Percentiles rank a stretch among this genome's conserved stretches.
These are phyloP conservation scores for Lobosporangium transversale DNA, from an alignment of 192 early-diverging fungal genomes.

Conservation along the genomic window DNA sequence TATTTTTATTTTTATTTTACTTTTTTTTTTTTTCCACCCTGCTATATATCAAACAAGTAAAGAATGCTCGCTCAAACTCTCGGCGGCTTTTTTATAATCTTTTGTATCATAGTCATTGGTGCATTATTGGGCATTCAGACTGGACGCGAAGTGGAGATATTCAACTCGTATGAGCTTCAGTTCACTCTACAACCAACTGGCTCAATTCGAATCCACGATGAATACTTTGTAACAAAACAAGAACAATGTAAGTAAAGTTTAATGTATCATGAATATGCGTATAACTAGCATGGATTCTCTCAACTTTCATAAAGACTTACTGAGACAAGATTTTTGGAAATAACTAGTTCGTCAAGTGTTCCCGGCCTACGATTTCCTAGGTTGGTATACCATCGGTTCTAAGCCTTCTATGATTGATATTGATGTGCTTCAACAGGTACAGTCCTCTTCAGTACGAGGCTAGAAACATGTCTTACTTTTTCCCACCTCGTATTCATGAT, in stretches of 20 bases:
- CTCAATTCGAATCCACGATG: slow-evolving; percentile 64
- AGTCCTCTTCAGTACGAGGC: neutral
- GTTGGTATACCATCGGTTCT: slow-evolving; percentile 84
- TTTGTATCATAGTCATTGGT: slow-evolving; percentile 67
- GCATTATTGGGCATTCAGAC: slow-evolving; percentile 79
- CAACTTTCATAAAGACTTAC: too few species aligned
- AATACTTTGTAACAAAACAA: slow-evolving; percentile 75
- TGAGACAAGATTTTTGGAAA: too few species aligned
- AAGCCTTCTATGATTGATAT: slow-evolving; percentile 70
- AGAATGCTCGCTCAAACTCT: too few species aligned
- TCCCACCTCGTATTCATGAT: neutral
- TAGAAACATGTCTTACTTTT: neutral
- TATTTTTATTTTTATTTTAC: too few species aligned
- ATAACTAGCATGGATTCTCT: too few species aligned
- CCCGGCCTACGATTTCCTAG: slow-evolving; percentile 82
- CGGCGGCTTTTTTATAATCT: neutral
- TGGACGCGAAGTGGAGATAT: slow-evolving; percentile 85
- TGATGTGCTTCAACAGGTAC: slow-evolving; percentile 79
- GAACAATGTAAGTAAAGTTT: slow-evolving; percentile 72
- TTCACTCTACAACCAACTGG: slow-evolving; percentile 50
- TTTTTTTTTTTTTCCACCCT: too few species aligned
- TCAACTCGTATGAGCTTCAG: slow-evolving; percentile 86
- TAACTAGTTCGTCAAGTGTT: slow-evolving; percentile 85
- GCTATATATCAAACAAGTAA: too few species aligned
- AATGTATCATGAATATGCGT: too few species aligned